Percentiles rank a stretch among this genome's conserved stretches.
These are phyloP conservation scores for Talaromyces thailandensis DNA, from an alignment of 495 filamentous ascomycete species.

Conservation along the genomic window DNA sequence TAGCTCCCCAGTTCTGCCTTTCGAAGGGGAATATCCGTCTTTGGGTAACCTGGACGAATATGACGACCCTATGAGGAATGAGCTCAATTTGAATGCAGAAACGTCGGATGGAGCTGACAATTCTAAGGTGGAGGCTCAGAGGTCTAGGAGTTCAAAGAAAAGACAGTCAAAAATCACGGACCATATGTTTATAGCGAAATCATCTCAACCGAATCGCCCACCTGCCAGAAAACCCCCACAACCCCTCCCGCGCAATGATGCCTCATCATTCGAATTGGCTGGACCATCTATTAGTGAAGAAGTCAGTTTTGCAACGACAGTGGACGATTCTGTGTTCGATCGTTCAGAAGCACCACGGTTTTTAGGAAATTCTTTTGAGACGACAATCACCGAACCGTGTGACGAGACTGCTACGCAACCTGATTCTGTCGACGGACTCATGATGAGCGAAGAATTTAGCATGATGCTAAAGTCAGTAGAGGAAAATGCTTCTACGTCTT, in stretches of 20 bases:
- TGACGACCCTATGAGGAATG: conserved; percentile 6
- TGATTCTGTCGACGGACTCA: conserved; percentile 21
- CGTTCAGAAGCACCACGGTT: conserved; percentile 1
- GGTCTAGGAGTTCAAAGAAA: conserved; percentile 6
- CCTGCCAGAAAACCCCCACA: not conserved
- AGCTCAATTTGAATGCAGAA: conserved; percentile 2
- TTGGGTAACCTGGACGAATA: conserved; percentile 7
- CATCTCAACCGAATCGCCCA: not conserved
- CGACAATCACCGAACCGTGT: conserved; percentile 21
- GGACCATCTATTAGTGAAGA: not conserved
- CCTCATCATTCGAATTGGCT: not conserved
- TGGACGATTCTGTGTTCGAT: conserved; percentile 13
- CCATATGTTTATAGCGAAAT: conserved; percentile 12
- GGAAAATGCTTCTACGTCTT: not conserved
- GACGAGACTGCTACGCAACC: conserved; percentile 23
- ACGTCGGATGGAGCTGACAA: conserved; percentile 3
- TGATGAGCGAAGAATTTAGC: conserved; percentile 17
- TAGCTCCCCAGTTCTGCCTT: conserved; percentile 23
- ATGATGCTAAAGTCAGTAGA: conserved; percentile 8
- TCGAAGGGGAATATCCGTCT: not conserved
- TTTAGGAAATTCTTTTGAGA: conserved; percentile 23
- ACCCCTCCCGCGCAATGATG: not conserved
- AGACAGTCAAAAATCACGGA: conserved; percentile 9
- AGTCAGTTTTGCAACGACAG: conserved; percentile 22
- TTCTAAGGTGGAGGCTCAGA: conserved; percentile 2